phyloP scores from a whole-genome alignment of 1,284 basidiomycete genomes.

The Sutorius eximius region DNA sequence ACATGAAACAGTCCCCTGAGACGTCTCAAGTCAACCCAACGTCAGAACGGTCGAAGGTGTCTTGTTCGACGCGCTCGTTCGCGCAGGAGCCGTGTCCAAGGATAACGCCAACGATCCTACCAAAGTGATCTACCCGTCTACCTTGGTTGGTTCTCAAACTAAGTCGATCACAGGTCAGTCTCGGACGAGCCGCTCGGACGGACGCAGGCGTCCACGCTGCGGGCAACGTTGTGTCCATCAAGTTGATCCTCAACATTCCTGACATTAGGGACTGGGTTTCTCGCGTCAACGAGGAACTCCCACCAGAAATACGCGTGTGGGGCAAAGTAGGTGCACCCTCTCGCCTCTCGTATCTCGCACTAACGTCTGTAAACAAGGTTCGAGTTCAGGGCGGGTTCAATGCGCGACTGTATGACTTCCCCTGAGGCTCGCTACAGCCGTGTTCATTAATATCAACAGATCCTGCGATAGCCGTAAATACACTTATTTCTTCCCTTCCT shows the following conservation, averaged over 20 bases:
- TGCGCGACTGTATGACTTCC: slow-evolving; percentile 69
- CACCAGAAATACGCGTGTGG: slow-evolving; percentile 93
- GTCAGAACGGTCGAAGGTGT: slow-evolving; percentile 89
- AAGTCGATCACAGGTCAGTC: slow-evolving; percentile 57
- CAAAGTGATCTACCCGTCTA: slow-evolving; percentile 54
- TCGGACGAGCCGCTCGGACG: slow-evolving; percentile 90
- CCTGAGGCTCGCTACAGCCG: not conserved
- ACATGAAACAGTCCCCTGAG: not conserved
- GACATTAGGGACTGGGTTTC: slow-evolving; percentile 69
- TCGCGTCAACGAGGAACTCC: slow-evolving; percentile 86
- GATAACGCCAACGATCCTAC: slow-evolving; percentile 92
- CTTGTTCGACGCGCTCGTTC: slow-evolving; percentile 86
- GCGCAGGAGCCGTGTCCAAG: slow-evolving; percentile 86
- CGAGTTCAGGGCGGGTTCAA: slow-evolving; percentile 93
- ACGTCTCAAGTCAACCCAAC: slow-evolving; percentile 45
- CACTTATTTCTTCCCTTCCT: slow-evolving; percentile 96
- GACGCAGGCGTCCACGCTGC: slow-evolving; percentile 98
- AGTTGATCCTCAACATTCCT: slow-evolving; percentile 81
- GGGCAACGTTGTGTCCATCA: slow-evolving; percentile 90
- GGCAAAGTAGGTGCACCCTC: slow-evolving; percentile 56
- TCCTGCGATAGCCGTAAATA: slow-evolving; percentile 94
- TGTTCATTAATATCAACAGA: slow-evolving; percentile 41
- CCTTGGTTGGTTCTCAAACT: not conserved
- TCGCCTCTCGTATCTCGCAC: not conserved
- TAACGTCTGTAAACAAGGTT: slow-evolving; percentile 38